Evolutionary conservation across 345 rosid species (phyloP).

Genomic region (Cardamine occulta): DNA sequence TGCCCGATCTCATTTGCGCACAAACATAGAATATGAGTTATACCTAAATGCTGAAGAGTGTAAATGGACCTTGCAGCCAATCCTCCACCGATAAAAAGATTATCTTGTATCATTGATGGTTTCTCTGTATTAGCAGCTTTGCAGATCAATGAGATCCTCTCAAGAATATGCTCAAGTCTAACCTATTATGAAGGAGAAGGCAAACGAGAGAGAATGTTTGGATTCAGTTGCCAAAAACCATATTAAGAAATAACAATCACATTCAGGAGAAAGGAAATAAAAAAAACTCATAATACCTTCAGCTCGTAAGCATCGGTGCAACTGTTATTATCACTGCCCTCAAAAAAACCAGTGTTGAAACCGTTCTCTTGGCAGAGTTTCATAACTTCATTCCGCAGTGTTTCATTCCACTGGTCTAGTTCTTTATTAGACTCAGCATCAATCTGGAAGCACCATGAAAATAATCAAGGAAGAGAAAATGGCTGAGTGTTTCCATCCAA

Average conservation of each 20-base stretch:
- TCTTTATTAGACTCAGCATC: conserved; percentile 89
- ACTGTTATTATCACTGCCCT: conserved; percentile 80
- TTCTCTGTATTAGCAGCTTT: conserved; percentile 96
- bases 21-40: conserved; percentile 82
- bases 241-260: conserved; percentile 16
- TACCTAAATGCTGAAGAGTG: conserved; percentile 80
- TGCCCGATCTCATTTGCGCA: conserved; percentile 99
- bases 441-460: conserved; percentile 53
- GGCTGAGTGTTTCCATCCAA: background rate
- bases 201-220: conserved; percentile 20
- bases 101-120: conserved; percentile 76
- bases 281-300: conserved; percentile 55
- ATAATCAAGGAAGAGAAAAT: conserved; percentile 10
- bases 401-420: conserved; percentile 95
- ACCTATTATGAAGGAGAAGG: conserved; percentile 54
- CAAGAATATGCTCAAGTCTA: conserved; percentile 96
- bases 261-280: background rate
- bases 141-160: conserved; percentile 90
- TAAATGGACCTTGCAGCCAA: conserved; percentile 87
- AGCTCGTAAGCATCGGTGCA: conserved; percentile 94
- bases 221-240: background rate
- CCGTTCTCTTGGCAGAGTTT: conserved; percentile 94
- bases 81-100: conserved; percentile 87
- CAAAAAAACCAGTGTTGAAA: conserved; percentile 92
- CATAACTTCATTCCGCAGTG: conserved; percentile 79